A percentile compares a stretch with the other conserved stretches of the same genome.
Conservation (phyloP, 2,329 filamentous ascomycete genomes). For the Didymella lethalis region DNA sequence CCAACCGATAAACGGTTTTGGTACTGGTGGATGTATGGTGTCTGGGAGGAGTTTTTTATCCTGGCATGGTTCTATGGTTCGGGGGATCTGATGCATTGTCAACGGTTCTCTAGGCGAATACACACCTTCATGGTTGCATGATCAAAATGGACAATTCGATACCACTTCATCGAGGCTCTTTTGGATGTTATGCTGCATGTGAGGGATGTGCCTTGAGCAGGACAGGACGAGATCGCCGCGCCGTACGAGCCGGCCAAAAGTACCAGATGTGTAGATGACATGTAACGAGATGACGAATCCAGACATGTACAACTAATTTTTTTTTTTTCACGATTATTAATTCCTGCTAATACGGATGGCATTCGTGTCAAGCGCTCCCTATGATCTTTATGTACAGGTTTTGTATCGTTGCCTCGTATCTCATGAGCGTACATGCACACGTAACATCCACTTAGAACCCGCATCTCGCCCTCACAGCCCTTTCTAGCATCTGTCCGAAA, state of each 20-base stretch:
- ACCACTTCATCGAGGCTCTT: constrained; percentile 31
- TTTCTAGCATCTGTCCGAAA: constrained; percentile 52
- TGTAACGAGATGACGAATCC: constrained; percentile 22
- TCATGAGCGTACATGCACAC: background rate
- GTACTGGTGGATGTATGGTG: constrained; percentile 38
- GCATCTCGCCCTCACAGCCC: constrained; percentile 39
- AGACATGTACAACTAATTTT: constrained; percentile 13
- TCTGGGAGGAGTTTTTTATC: constrained; percentile 49
- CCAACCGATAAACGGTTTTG: constrained; percentile 86
- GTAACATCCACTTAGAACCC: background rate
- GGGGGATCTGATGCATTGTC: constrained; percentile 48
- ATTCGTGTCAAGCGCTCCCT: background rate
- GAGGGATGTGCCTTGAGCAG: constrained; percentile 18
- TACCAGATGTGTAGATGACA: constrained; percentile 18
- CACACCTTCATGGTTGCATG: constrained; percentile 53
- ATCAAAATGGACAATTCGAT: constrained; percentile 48
- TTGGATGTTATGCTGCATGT: constrained; percentile 20
- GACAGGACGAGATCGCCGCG: constrained; percentile 11
- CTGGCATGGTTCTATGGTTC: constrained; percentile 42
- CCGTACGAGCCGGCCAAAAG: constrained; percentile 11
- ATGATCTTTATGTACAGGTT: background rate
- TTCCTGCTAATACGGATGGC: background rate
- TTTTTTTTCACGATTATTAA: background rate
- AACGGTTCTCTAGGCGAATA: constrained; percentile 50
- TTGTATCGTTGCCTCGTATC: background rate